Conservation (phyloP, 441 rosid species). For the Adansonia madagascariensis region DNA sequence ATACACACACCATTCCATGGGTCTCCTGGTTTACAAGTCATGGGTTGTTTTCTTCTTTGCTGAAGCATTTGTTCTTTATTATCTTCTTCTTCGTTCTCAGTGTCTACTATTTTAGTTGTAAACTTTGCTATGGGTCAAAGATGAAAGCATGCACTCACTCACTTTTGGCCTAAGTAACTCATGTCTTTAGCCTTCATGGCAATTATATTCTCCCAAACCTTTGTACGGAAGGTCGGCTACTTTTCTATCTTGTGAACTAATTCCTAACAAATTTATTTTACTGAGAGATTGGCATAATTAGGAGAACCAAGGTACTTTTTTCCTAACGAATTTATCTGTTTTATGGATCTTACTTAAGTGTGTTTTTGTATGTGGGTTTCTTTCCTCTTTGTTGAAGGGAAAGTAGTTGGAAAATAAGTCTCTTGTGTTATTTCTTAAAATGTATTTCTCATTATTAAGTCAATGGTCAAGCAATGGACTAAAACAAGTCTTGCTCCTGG, state of each 20-base stretch:
- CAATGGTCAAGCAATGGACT: too few relatives aligned
- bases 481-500: too few relatives aligned
- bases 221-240: not conserved
- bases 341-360: too few relatives aligned
- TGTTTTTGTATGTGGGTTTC: too few relatives aligned
- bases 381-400: too few relatives aligned
- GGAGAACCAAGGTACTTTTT: not conserved
- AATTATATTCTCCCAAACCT: not conserved
- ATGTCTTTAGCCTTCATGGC: not conserved
- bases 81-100: not conserved
- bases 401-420: too few relatives aligned
- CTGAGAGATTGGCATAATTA: not conserved
- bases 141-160: constrained; percentile 18
- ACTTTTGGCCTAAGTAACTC: constrained; percentile 11
- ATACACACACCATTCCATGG: not conserved
- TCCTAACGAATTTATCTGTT: too few relatives aligned
- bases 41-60: not conserved
- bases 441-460: too few relatives aligned
- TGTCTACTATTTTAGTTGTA: not conserved
- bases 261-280: not conserved
- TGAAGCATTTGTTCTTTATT: not conserved
- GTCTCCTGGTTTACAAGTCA: not conserved
- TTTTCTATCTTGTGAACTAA: not conserved
- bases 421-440: too few relatives aligned
- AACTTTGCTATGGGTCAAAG: not conserved